A percentile compares a stretch with the other conserved stretches of the same genome.
Evolutionary conservation across 331 rosid genomes (phyloP).

Genomic region (Cydonia oblonga): DNA sequence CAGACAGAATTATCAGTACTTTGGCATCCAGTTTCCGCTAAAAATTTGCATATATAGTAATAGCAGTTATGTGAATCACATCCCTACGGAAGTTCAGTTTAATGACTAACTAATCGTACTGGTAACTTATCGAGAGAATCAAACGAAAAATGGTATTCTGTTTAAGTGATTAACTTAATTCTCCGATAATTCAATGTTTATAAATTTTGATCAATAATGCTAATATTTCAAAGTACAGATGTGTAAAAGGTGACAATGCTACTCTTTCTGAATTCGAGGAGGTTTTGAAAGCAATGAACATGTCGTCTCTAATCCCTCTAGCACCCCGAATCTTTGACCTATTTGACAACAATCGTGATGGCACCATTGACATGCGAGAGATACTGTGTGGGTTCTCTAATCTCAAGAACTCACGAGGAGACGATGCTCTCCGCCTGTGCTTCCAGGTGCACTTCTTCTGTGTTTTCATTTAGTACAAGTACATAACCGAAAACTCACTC

Average conservation of each 20-base stretch:
- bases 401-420: slow-evolving; percentile 68
- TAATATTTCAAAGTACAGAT: slow-evolving; percentile 25
- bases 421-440: slow-evolving; percentile 82
- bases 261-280: slow-evolving; percentile 65
- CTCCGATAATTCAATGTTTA: not conserved
- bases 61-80: not conserved
- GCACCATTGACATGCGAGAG: slow-evolving; percentile 88
- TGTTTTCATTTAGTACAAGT: not conserved
- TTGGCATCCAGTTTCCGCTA: not conserved
- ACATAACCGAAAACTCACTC: not conserved
- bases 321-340: slow-evolving; percentile 69
- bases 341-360: slow-evolving; percentile 80
- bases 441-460: slow-evolving; percentile 46
- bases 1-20: not conserved
- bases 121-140: too few species aligned
- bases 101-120: not conserved
- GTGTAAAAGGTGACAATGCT: slow-evolving; percentile 72
- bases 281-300: slow-evolving; percentile 70
- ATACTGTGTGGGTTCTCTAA: slow-evolving; percentile 83
- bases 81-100: not conserved
- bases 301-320: slow-evolving; percentile 64
- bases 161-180: not conserved
- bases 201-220: too few species aligned
- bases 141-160: too few species aligned
- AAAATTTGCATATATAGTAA: not conserved